A percentile compares a stretch with the other conserved stretches of the same genome.
These are phyloP conservation scores for Oldenlandia corymbosa DNA, from an alignment of 257 asterid species.

Conservation along the genomic window DNA sequence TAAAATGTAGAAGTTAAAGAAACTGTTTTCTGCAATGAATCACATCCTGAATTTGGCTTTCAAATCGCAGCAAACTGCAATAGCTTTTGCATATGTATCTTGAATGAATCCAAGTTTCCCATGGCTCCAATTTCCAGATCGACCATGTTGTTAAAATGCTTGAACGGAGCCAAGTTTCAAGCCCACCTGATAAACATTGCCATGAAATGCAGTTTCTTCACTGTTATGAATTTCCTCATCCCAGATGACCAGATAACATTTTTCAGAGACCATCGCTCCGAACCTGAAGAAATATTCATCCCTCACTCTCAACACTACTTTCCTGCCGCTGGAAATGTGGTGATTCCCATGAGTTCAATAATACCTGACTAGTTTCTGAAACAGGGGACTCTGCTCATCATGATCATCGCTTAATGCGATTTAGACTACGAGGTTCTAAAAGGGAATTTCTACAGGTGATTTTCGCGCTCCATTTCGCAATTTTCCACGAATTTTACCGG, in stretches of 20 bases:
- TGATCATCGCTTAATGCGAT: constrained; percentile 6
- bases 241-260: constrained; percentile 2
- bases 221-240: constrained; percentile 9
- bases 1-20: too few relatives aligned
- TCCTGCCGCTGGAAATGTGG: constrained; percentile 16
- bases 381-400: not conserved
- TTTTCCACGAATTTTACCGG: too few relatives aligned
- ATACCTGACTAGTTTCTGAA: constrained; percentile 15
- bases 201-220: not conserved
- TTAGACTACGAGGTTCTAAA: too few relatives aligned
- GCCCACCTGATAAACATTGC: constrained; percentile 4
- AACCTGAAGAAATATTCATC: constrained; percentile 16
- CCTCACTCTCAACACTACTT: constrained; percentile 20
- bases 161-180: constrained; percentile 23
- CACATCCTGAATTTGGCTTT: too few relatives aligned
- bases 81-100: too few relatives aligned
- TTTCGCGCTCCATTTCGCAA: too few relatives aligned
- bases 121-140: not conserved
- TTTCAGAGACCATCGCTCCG: constrained; percentile 18
- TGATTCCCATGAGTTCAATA: not conserved
- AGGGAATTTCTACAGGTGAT: too few relatives aligned
- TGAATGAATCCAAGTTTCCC: too few relatives aligned
- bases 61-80: too few relatives aligned
- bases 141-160: not conserved
- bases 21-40: too few relatives aligned